A percentile compares a stretch with the other conserved stretches of the same genome.
Conservation (phyloP, 768 basidiomycete species). For the Amanita rubescens region DNA sequence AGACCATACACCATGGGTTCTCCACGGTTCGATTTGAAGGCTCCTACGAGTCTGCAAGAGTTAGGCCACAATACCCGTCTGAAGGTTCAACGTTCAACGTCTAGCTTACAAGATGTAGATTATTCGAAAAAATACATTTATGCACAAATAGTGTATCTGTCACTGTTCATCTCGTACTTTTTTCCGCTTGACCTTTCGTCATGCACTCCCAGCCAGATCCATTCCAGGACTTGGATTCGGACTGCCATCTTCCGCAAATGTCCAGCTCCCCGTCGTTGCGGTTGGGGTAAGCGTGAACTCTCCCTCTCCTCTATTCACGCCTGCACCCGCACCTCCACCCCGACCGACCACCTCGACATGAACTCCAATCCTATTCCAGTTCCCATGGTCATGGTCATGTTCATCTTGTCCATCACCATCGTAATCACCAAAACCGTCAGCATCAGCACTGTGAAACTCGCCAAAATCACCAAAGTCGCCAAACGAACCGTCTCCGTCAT, state of each 20-base stretch:
- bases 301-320: constrained; percentile 47
- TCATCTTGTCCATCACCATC: not conserved
- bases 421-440: not conserved
- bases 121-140: too few species aligned
- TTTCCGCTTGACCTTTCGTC: too few species aligned
- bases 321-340: constrained; percentile 23
- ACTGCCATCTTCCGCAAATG: constrained; percentile 31
- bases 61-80: too few species aligned
- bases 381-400: not conserved
- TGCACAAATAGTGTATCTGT: too few species aligned
- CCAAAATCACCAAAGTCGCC: constrained; percentile 77
- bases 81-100: too few species aligned
- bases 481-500: constrained; percentile 64
- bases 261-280: constrained; percentile 49
- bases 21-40: too few species aligned
- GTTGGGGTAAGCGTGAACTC: constrained; percentile 48
- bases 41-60: too few species aligned
- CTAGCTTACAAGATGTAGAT: too few species aligned
- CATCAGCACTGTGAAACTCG: constrained; percentile 55
- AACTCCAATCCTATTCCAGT: not conserved
- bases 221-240: too few species aligned
- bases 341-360: constrained; percentile 16
- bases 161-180: too few species aligned
- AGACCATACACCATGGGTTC: too few species aligned
- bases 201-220: constrained; percentile 24